phyloP scores from a whole-genome alignment of 495 filamentous ascomycete genomes.

The Hypoxylon fuscum region DNA sequence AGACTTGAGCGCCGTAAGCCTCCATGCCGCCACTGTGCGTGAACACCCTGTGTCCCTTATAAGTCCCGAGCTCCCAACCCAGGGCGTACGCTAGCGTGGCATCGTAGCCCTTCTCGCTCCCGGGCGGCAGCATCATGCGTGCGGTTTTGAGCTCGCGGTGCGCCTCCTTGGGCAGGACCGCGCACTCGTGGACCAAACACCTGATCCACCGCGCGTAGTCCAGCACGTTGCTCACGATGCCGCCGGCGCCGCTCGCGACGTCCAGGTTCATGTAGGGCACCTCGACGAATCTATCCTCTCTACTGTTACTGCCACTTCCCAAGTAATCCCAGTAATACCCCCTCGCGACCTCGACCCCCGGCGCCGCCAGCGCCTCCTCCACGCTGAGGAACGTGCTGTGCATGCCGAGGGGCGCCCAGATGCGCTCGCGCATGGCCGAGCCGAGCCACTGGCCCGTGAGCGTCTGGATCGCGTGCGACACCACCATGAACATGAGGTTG shows the following conservation, averaged over 20 bases:
- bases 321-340: conserved; percentile 46
- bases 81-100: conserved; percentile 51
- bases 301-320: not conserved
- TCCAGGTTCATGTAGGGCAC: conserved; percentile 33
- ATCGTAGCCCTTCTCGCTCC: conserved; percentile 24
- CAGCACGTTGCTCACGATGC: conserved; percentile 58
- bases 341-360: conserved; percentile 22
- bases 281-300: conserved; percentile 13
- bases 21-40: conserved; percentile 57
- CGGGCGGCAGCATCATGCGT: conserved; percentile 41
- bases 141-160: conserved; percentile 51
- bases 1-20: conserved; percentile 55
- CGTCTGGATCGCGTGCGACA: conserved; percentile 54
- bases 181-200: conserved; percentile 36
- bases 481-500: conserved; percentile 62
- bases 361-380: conserved; percentile 40
- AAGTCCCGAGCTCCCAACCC: conserved; percentile 55
- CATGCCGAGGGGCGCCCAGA: conserved; percentile 63
- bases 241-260: conserved; percentile 58
- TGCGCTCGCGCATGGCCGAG: conserved; percentile 48
- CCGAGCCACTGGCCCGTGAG: conserved; percentile 54
- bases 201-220: conserved; percentile 64
- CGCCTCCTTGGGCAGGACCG: conserved; percentile 46
- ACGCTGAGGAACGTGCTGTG: conserved; percentile 57
- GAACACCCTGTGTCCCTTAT: conserved; percentile 54